These are phyloP conservation scores for Diaporthe vexans DNA, from an alignment of 2,329 filamentous ascomycete genomes.

Conservation along the genomic window DNA sequence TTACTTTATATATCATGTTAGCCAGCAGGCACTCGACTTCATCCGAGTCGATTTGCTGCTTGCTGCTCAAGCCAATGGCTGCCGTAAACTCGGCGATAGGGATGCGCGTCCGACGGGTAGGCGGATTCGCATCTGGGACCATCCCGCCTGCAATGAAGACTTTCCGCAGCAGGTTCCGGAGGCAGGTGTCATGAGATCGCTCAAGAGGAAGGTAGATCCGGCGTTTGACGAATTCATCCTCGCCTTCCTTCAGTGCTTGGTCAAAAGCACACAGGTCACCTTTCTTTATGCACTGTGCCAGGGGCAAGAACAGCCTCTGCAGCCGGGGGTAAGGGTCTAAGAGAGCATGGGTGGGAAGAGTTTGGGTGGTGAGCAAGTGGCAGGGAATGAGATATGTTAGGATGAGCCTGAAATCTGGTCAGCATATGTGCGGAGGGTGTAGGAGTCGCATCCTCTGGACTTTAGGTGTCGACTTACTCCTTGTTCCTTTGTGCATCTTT, in stretches of 20 bases:
- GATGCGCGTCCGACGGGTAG: conserved; percentile 81
- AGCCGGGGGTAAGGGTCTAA: conserved; percentile 83
- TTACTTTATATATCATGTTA: conserved; percentile 98
- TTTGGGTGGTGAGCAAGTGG: conserved; percentile 88
- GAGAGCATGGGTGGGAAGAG: conserved; percentile 80
- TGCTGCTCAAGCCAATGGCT: conserved; percentile 81
- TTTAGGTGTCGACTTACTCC: conserved; percentile 69
- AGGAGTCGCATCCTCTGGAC: conserved; percentile 18
- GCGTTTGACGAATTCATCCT: conserved; percentile 93
- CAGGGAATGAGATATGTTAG: conserved; percentile 96
- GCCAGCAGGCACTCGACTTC: conserved; percentile 96
- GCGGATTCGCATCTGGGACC: conserved; percentile 65
- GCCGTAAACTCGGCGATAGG: conserved; percentile 87
- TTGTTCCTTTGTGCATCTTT: conserved; percentile 80
- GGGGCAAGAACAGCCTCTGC: conserved; percentile 81
- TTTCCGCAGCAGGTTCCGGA: conserved; percentile 92
- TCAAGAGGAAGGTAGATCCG: conserved; percentile 97
- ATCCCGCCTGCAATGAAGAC: conserved; percentile 90
- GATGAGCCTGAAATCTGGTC: conserved; percentile 74
- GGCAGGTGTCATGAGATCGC: conserved; percentile 88
- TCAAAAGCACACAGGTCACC: conserved; percentile 91
- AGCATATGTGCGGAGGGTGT: conserved; percentile 40
- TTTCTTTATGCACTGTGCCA: conserved; percentile 83
- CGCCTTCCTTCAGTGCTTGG: conserved; percentile 81
- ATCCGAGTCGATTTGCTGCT: conserved; percentile 81